A percentile compares a stretch with the other conserved stretches of the same genome.
Conservation (phyloP, 331 rosid genomes). For the Rhamnella rubrinervis region DNA sequence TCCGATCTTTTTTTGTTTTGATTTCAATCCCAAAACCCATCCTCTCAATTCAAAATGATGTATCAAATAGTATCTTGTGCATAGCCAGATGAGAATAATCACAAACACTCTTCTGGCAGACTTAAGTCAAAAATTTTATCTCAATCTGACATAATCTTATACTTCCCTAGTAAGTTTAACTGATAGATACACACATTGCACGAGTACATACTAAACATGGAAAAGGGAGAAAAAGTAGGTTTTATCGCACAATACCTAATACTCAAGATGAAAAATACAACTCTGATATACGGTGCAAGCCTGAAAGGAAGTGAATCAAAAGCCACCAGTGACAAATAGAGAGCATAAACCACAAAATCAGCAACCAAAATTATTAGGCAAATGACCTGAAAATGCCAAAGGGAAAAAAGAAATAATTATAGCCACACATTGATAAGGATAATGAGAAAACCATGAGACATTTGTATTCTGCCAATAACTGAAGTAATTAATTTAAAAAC, state of each 20-base stretch:
- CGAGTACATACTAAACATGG: neutral
- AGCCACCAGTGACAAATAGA: constrained; percentile 71
- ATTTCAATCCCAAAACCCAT: neutral
- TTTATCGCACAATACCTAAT: constrained; percentile 55
- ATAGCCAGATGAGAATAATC: neutral
- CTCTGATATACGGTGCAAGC: constrained; percentile 91
- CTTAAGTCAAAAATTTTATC: neutral
- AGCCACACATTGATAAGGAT: neutral
- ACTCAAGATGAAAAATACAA: constrained; percentile 74
- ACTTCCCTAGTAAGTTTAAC: neutral
- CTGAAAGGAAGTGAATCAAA: constrained; percentile 78
- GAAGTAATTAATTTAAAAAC: no score
- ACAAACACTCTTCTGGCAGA: neutral
- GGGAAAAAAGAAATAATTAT: neutral
- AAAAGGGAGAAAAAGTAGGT: neutral
- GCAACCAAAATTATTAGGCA: constrained; percentile 66
- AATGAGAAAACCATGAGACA: neutral
- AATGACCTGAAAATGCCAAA: constrained; percentile 52
- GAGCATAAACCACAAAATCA: constrained; percentile 64
- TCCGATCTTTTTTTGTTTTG: neutral
- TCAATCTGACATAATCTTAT: neutral
- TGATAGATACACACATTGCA: neutral
- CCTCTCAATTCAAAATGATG: no score
- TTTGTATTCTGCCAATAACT: neutral
- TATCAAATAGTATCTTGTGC: neutral